A percentile compares a stretch with the other conserved stretches of the same genome.
Conservation (phyloP, 768 basidiomycete genomes). For the Pleurotus platypus region DNA sequence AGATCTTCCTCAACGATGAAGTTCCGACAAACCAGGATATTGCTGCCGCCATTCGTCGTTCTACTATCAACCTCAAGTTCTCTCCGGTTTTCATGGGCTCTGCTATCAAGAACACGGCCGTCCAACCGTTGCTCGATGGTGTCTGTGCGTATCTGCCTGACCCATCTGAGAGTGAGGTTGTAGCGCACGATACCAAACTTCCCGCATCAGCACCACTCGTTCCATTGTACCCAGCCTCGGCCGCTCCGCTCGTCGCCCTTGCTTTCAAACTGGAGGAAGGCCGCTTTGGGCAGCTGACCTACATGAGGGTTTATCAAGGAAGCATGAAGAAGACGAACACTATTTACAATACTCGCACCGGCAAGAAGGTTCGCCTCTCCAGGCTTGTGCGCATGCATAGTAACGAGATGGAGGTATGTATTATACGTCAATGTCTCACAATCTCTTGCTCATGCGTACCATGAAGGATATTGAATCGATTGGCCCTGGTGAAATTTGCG, state of each 20-base stretch:
- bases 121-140: slow-evolving; percentile 92
- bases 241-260: slow-evolving; percentile 85
- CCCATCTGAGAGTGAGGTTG: slow-evolving; percentile 72
- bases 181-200: slow-evolving; percentile 80
- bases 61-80: slow-evolving; percentile 86
- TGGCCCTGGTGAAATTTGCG: slow-evolving; percentile 98
- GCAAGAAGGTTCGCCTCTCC: slow-evolving; percentile 97
- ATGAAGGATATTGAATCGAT: slow-evolving; percentile 84
- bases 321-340: slow-evolving; percentile 80
- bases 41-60: slow-evolving; percentile 80
- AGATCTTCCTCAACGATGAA: slow-evolving; percentile 84
- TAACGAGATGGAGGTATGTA: slow-evolving; percentile 93
- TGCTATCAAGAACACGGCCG: slow-evolving; percentile 94
- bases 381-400: slow-evolving; percentile 96
- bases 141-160: slow-evolving; percentile 94
- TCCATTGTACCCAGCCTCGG: slow-evolving; percentile 75
- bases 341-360: slow-evolving; percentile 90
- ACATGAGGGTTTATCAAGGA: slow-evolving; percentile 98
- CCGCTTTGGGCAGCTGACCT: slow-evolving; percentile 94
- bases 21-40: slow-evolving; percentile 71
- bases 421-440: not conserved
- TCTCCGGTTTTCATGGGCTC: slow-evolving; percentile 97
- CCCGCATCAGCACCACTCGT: slow-evolving; percentile 66
- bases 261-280: slow-evolving; percentile 99
- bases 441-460: not conserved